Base-by-base conservation (phyloP, 495 filamentous ascomycete genomes). In the Tuber microsphaerosporum region DNA sequence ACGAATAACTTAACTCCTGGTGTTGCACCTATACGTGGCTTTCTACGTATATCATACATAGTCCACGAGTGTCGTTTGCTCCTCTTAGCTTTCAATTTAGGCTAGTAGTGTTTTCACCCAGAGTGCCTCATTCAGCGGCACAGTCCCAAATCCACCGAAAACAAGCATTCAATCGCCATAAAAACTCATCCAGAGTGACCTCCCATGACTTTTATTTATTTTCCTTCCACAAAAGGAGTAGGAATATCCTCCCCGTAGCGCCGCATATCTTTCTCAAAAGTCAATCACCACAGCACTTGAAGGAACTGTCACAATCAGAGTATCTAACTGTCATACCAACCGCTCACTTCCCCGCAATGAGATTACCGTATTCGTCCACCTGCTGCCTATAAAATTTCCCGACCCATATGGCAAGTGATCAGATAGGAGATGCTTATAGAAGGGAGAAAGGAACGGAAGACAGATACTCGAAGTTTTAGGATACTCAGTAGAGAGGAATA, bases 51-150 rank as follows among this genome's bases (percentile, higher is more conserved):
- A n/a, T n/a, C n/a, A 65, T 34, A 65, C 12, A 31, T 56, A 9
- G 51, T 34, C 26, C 14, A 34, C 26, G 10, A 6, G 26, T 12
- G 4, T 8, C 14, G 14, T 34, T 65, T 34, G 26, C 56, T 31
- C 56, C 26, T 34, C 26, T 26, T 17, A 34, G 14, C 12, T 10
- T 10, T 19, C 26, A 19, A 5, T 4, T n/a, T 10, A 65, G 16
- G 10, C n/a, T 9, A 0, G 22, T 8, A 22, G 10, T 16, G 0
- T 9, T 20, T 16, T 5, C 56, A 0, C 2, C 56, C 3, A 0
- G 26, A 31, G 34, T 1, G 17, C 26, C 12, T n/a, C 56, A 16
- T 31, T 31, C 56, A 61, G 51, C 14, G 56, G 17, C 1, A 31
- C 26, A 2, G 56, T 34, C 26, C 31, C 26, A 4, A 14, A 3